phyloP scores from a whole-genome alignment of 2,329 filamentous ascomycete species.

The Colletotrichum limetticola region DNA sequence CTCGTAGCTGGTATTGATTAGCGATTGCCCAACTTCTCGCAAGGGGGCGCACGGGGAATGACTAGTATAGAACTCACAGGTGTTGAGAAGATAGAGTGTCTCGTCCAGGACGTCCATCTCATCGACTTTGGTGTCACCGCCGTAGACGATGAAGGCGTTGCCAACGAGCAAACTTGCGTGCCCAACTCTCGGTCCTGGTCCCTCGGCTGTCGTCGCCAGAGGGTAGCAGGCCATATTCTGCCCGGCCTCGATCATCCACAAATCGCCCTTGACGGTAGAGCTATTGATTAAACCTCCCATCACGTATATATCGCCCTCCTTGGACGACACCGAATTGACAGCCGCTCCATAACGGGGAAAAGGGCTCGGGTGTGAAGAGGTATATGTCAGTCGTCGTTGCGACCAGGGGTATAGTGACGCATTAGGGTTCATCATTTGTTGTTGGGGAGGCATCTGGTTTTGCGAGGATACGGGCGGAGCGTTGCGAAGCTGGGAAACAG shows the following conservation, averaged over 20 bases:
- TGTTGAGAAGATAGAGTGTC: constrained; percentile 95
- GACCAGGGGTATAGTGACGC: constrained; percentile 96
- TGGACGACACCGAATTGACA: constrained; percentile 90
- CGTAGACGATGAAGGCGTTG: constrained; percentile 99
- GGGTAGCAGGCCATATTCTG: constrained; percentile 91
- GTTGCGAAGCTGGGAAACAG: constrained; percentile 62
- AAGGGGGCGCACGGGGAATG: background rate
- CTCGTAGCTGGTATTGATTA: constrained; percentile 76
- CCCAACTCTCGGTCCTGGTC: constrained; percentile 92
- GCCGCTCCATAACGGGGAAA: constrained; percentile 98
- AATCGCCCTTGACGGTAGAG: constrained; percentile 93
- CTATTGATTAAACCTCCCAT: constrained; percentile 98
- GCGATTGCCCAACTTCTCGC: background rate
- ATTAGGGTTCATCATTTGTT: constrained; percentile 64
- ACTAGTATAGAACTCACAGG: constrained; percentile 74
- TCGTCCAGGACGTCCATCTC: constrained; percentile 93
- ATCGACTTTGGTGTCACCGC: constrained; percentile 97
- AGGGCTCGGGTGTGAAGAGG: constrained; percentile 82
- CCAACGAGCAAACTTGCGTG: constrained; percentile 94
- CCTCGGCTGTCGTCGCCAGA: constrained; percentile 90
- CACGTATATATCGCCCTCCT: constrained; percentile 96
- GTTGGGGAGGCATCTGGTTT: constrained; percentile 27
- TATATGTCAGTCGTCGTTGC: constrained; percentile 87
- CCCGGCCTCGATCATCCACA: constrained; percentile 97
- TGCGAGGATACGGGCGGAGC: constrained; percentile 50